Base-by-base conservation (phyloP, 202 grass and related monocot genomes). In the Bolboschoenoplectus hybrid region DNA sequence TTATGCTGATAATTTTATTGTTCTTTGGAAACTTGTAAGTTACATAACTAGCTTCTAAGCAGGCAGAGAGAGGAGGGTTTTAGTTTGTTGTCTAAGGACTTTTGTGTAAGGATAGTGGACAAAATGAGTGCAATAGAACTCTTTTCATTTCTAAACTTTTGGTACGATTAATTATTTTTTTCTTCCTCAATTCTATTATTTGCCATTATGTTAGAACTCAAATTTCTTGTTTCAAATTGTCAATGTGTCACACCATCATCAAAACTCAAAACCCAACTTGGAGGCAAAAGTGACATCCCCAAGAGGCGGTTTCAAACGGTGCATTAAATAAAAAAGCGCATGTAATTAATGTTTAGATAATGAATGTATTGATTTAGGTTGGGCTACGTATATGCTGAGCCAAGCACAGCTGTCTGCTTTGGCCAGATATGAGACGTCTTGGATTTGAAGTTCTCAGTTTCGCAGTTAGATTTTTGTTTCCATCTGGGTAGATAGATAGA, bases 1-100 rank as follows among this genome's bases (percentile, higher is more conserved):
- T 78, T 78, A 56, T 57, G 74, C 50, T 78, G 74, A 78, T 78
- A 34, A 78, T 78, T 78, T 56, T 56, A 78, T 78, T 78, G 73
- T 77, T 77, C 73, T 77, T 55, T 77, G 73, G 73, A 56, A 38
- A 77, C 73, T 77, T 77, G 51, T 78, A 57, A 56, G 74, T 57
- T 56, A 55, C 34, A 57, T 78, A 2, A 77, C 50, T 77, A 32
- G 12, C 11, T 73, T 73, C 43, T 73, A 19, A 16, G 58, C 12
- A 63, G 58, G 41, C 39, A 82, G 80, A 67, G 56, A 67, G 20
- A 16, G 61, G 79, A 39, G 17, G 80, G 40, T 5, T 67, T 83
- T 68, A 38, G 39, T 67, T 66, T 68, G 50, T 26, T 26, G 74
- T 9, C 26, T 11, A 67, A 36, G 11, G 32, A 55, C 47, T 57